Evolutionary conservation across 768 basidiomycete genomes (phyloP).

Genomic region (Amanita muscaria): DNA sequence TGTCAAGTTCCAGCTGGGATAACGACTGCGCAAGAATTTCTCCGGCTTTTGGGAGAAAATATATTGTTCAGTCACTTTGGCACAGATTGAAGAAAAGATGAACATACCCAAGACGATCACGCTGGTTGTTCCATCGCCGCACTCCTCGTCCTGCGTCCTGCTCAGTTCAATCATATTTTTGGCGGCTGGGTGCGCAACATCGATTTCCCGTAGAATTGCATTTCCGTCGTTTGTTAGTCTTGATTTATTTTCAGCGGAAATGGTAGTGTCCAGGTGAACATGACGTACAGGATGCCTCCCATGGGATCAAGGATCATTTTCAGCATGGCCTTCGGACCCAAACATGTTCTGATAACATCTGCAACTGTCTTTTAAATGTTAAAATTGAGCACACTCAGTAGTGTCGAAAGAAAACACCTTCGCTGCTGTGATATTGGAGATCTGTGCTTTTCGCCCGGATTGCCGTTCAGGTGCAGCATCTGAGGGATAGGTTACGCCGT

Average conservation of each 20-base stretch:
- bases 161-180: constrained; percentile 99
- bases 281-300: constrained; percentile 89
- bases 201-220: constrained; percentile 95
- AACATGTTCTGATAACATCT: constrained; percentile 95
- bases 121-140: constrained; percentile 96
- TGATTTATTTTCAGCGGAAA: constrained; percentile 4
- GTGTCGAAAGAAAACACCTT: constrained; percentile 48
- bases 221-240: constrained; percentile 99
- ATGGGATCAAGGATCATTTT: constrained; percentile 99
- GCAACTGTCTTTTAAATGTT: constrained; percentile 68
- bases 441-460: constrained; percentile 90
- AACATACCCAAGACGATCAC: constrained; percentile 90
- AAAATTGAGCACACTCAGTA: background rate
- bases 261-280: constrained; percentile 1
- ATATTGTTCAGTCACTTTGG: background rate
- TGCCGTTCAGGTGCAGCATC: constrained; percentile 93
- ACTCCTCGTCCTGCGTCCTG: constrained; percentile 97
- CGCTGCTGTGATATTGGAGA: constrained; percentile 93
- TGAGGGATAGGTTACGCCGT: constrained; percentile 21
- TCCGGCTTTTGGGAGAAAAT: constrained; percentile 45
- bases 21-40: constrained; percentile 96
- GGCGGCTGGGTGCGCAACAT: constrained; percentile 96
- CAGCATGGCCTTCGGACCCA: constrained; percentile 96
- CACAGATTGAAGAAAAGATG: background rate
- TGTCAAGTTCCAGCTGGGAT: constrained; percentile 88